Conservation (phyloP, 208 protist species). For the Crithidia bombi region DNA sequence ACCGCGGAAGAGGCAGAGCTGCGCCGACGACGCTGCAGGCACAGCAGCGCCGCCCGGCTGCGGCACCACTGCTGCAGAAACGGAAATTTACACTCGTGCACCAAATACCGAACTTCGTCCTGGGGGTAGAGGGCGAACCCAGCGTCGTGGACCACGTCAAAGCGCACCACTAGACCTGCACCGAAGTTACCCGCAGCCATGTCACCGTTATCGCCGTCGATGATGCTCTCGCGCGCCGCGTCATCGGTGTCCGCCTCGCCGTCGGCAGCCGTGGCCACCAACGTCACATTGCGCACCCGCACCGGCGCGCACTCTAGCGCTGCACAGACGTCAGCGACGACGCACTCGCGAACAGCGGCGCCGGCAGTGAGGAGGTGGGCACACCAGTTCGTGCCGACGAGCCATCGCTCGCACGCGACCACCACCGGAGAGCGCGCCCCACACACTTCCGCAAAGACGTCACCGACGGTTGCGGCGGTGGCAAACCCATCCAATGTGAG, state of each 20-base stretch:
- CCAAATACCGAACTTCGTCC: constrained; percentile 17
- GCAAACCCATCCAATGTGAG: constrained; percentile 10
- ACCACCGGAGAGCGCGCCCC: constrained; percentile 12
- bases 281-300: constrained; percentile 30
- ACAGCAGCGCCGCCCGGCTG: constrained; percentile 15
- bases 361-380: neutral
- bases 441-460: constrained; percentile 15
- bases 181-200: neutral
- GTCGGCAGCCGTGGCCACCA: neutral
- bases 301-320: constrained; percentile 21
- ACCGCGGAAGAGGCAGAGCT: neutral
- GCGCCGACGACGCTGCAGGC: neutral
- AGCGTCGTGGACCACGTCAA: constrained; percentile 31
- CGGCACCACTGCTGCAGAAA: constrained; percentile 29
- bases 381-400: constrained; percentile 9
- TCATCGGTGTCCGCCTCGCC: neutral
- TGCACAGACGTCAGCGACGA: constrained; percentile 27
- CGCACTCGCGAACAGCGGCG: constrained; percentile 9
- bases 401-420: neutral
- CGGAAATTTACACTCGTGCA: constrained; percentile 19
- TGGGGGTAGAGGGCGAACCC: constrained; percentile 18
- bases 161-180: constrained; percentile 19
- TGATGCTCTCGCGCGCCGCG: neutral
- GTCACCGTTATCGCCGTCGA: neutral
- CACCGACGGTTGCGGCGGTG: constrained; percentile 3